Conservation (phyloP, 129 eudicot genomes). For the Centella asiatica region DNA sequence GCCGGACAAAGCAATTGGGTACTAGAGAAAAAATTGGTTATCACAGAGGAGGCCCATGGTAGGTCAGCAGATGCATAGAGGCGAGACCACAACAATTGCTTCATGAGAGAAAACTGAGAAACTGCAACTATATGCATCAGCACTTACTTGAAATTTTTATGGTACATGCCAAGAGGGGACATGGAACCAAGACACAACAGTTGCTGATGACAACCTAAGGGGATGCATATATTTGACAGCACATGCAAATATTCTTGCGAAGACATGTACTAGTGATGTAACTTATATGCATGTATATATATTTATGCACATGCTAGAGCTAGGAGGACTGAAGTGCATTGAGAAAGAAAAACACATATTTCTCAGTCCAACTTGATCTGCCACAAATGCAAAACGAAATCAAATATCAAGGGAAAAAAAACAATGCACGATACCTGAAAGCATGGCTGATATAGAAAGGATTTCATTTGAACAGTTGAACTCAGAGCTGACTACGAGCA, state of each 20-base stretch:
- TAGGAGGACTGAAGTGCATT: not conserved
- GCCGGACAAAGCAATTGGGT: conserved; percentile 99
- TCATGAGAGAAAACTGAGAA: conserved; percentile 96
- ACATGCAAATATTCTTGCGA: conserved; percentile 19
- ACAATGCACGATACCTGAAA: conserved; percentile 62
- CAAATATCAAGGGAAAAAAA: not conserved
- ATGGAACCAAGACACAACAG: conserved; percentile 65
- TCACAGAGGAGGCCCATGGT: conserved; percentile 99
- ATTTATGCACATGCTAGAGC: conserved; percentile 17
- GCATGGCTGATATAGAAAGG: conserved; percentile 90
- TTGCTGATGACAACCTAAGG: conserved; percentile 79
- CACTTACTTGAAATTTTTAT: conserved; percentile 83
- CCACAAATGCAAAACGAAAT: conserved; percentile 6
- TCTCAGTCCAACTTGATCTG: not conserved
- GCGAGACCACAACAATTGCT: conserved; percentile 78
- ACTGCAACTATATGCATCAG: conserved; percentile 99
- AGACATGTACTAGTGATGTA: conserved; percentile 10
- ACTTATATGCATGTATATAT: conserved; percentile 13
- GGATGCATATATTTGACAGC: conserved; percentile 35
- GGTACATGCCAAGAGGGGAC: conserved; percentile 77
- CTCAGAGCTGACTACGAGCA: conserved; percentile 89
- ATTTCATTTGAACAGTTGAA: conserved; percentile 94
- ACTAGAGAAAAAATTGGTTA: conserved; percentile 94
- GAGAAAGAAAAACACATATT: conserved; percentile 12
- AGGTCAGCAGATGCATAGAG: conserved; percentile 99